Evolutionary conservation across 768 basidiomycete genomes (phyloP).

Genomic region (Russula earlei): DNA sequence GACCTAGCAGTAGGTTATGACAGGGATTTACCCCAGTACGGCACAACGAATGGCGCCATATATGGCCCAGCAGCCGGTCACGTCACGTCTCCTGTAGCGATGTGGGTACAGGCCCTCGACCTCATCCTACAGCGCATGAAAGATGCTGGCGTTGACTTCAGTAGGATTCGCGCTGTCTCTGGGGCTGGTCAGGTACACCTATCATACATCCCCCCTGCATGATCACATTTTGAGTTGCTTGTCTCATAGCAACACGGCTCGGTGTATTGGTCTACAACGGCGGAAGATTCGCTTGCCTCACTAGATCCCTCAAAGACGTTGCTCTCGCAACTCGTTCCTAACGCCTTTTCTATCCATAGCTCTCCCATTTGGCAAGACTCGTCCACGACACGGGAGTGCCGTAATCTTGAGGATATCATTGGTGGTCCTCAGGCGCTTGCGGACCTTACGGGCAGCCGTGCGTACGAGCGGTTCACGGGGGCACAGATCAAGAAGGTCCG

Average conservation of each 20-base stretch:
- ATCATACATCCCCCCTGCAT: neutral
- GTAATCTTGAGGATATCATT: slow-evolving; percentile 50
- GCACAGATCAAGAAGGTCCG: slow-evolving; percentile 71
- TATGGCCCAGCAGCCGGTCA: slow-evolving; percentile 57
- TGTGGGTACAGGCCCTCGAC: slow-evolving; percentile 86
- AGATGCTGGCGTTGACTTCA: slow-evolving; percentile 47
- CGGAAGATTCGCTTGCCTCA: slow-evolving; percentile 40
- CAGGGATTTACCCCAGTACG: slow-evolving; percentile 61
- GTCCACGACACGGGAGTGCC: slow-evolving; percentile 69
- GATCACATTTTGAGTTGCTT: neutral
- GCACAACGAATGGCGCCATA: slow-evolving; percentile 57
- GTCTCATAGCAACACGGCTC: slow-evolving; percentile 70
- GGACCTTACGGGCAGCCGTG: slow-evolving; percentile 70
- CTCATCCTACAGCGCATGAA: slow-evolving; percentile 57
- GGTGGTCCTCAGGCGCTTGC: slow-evolving; percentile 68
- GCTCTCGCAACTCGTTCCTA: slow-evolving; percentile 47
- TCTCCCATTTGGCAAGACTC: slow-evolving; percentile 92
- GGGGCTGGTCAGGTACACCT: slow-evolving; percentile 66
- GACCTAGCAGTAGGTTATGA: slow-evolving; percentile 75
- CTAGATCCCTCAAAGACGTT: slow-evolving; percentile 46
- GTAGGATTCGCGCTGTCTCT: slow-evolving; percentile 52
- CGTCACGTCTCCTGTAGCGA: slow-evolving; percentile 69
- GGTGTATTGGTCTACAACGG: slow-evolving; percentile 65
- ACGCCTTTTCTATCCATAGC: slow-evolving; percentile 56
- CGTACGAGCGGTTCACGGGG: slow-evolving; percentile 84